Evolutionary conservation across 352 stramenopile species (phyloP), one percentile per base, ranked within the genome.

Genomic region (Elongisporangium anandrum): DNA sequence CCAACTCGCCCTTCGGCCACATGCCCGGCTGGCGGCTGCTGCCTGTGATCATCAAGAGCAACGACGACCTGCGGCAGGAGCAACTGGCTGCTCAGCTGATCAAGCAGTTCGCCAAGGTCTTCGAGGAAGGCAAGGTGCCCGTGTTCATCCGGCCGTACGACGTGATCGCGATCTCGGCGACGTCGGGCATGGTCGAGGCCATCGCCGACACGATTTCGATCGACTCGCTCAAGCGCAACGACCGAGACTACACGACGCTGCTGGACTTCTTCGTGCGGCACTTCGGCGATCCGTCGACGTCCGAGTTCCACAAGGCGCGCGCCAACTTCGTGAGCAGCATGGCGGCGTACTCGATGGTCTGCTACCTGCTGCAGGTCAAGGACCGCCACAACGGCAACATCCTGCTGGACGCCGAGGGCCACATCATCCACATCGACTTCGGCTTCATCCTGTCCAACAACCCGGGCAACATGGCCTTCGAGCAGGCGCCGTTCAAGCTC

Each of bases 371-470:
- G 51, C 95, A 99, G 81, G 88, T 99, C 64, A 99, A 99, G 77
- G 97, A 99, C 67, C 79, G 97, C 15, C 97, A 99, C 77, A 99
- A 99, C 70, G 97, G 97, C 55, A 99, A 99, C 69, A 96, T 99
- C 65, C 66, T 99, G 50, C 64, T 99, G 2, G 92, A 98, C 63
- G 97, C 96, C 24, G 91, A 97, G 61, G 97, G 97, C 10, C 95
- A 98, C 68, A 80, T 99, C 58, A 96, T 99, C 56, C 97, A 99
- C 69, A 99, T 99, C 62, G 97, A 99, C 73, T 97, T 96, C 69
- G 88, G 86, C 34, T 99, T 98, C 75, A 97, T 98, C 67, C 88
- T 99, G 61, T 80, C 95, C 26, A 97, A 92, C 54, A 92, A 88
- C 47, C 88, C 90, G 9, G 97, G 96, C 56, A 98, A 98, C 69